A percentile compares a stretch with the other conserved stretches of the same genome.
Conservation (phyloP, 1,284 basidiomycete genomes). For the Cutaneotrichosporon sp. region DNA sequence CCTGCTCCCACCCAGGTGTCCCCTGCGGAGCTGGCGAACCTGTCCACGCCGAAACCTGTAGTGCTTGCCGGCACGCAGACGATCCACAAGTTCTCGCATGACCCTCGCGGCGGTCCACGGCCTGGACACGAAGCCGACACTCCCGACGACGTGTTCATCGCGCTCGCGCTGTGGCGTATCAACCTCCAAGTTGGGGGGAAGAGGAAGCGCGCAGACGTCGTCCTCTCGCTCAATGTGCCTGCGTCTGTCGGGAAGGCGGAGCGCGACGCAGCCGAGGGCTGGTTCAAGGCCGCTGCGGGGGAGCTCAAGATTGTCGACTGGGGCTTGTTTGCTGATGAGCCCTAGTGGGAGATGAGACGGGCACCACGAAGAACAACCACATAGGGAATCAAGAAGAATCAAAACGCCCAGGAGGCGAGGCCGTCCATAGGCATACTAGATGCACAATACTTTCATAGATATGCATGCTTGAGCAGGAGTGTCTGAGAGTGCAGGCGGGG, state of each 20-base stretch:
- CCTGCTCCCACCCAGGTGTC: slow-evolving; percentile 18
- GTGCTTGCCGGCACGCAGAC: slow-evolving; percentile 67
- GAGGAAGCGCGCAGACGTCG: slow-evolving; percentile 69
- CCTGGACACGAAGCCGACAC: slow-evolving; percentile 49
- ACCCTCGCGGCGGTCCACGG: slow-evolving; percentile 45
- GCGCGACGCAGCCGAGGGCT: slow-evolving; percentile 47
- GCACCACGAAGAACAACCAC: neutral
- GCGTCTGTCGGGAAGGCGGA: slow-evolving; percentile 40
- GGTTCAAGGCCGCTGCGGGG: slow-evolving; percentile 14
- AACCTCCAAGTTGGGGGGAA: slow-evolving; percentile 33
- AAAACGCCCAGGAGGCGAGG: neutral
- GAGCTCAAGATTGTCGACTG: slow-evolving; percentile 64
- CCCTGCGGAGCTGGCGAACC: slow-evolving; percentile 39
- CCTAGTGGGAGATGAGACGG: slow-evolving; percentile 10
- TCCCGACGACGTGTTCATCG: slow-evolving; percentile 69
- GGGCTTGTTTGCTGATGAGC: slow-evolving; percentile 62
- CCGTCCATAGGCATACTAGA: neutral
- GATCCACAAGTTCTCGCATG: slow-evolving; percentile 67
- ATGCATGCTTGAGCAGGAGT: neutral
- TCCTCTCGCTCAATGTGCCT: slow-evolving; percentile 73
- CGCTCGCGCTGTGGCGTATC: slow-evolving; percentile 71
- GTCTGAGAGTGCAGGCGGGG: no score
- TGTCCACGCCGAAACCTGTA: slow-evolving; percentile 58
- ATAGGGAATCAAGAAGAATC: neutral
- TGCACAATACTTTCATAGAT: neutral